Evolutionary conservation across 1,284 basidiomycete genomes (phyloP), one percentile per base, ranked within the genome.

Genomic region (Pseudozyma thailandica): DNA sequence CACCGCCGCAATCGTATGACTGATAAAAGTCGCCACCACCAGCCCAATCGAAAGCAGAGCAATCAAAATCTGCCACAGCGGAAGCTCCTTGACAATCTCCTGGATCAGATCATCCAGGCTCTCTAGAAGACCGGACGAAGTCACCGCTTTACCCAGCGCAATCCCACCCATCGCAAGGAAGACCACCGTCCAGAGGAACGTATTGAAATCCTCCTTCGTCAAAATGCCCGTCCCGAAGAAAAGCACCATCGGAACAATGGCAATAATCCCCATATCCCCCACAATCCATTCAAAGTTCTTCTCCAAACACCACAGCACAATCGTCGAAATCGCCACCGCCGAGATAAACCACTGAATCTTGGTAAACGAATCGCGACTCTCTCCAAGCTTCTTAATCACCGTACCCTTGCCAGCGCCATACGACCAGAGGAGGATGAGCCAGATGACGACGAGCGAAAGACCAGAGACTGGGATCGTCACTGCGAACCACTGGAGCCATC

Each of bases 191-290:
- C 80, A 82, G 6, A 82, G 55, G 54, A 82, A 82, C 30, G 81
- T 82, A 70, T 82, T 82, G 46, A 82, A 82, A 49, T 82, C 81
- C 46, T 82, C 93, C 89, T 98, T 98, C 78, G 93, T 93, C 53
- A 98, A 85, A 12, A 98, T 90, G 3, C 93, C 93, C 0, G 94
- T 93, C 2, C 92, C 92, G 84, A 98, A 99, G 86, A 98, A 98
- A 8, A 92, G 90, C 4, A 98, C 87, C 61, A 98, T 88, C 0
- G 95, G 96, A 33, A 98, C 35, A 72, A 98, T 90, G 0, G 95
- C 95, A 75, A 98, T 94, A 76, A 98, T 88, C 23, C 95, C 80
- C 94, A 98, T 98, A 83, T 98, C 94, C 12, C 96, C 96, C 1
- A 98, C 86, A 42, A 86, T 85, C 20, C 86, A 84, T 82, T 96